Evolutionary conservation across 2,329 filamentous ascomycete genomes (phyloP).

Genomic region (Fusarium poae): DNA sequence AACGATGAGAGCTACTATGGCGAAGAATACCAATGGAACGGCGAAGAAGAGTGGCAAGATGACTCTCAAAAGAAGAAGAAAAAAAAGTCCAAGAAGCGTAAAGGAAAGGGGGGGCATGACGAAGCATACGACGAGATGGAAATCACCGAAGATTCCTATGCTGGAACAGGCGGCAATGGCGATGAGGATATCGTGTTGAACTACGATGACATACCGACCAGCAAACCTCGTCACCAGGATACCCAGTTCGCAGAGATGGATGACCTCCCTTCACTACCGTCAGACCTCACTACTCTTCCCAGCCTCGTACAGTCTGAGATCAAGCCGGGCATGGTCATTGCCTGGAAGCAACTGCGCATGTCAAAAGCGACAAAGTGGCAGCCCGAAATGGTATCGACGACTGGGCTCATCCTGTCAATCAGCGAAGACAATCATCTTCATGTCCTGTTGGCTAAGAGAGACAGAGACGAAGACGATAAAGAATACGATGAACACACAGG

Average conservation of each 20-base stretch:
- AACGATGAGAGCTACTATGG: conserved; percentile 50
- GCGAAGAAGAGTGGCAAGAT: conserved; percentile 52
- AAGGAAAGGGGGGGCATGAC: conserved; percentile 37
- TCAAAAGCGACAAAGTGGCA: conserved; percentile 74
- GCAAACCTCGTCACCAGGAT: conserved; percentile 51
- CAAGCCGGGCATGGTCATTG: conserved; percentile 72
- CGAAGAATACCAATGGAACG: conserved; percentile 48
- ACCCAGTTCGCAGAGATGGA: conserved; percentile 64
- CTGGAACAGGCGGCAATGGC: conserved; percentile 17
- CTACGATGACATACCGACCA: conserved; percentile 53
- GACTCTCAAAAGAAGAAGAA: conserved; percentile 53
- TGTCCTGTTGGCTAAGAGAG: conserved; percentile 76
- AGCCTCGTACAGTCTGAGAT: conserved; percentile 62
- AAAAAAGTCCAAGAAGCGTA: conserved; percentile 58
- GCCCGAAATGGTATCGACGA: conserved; percentile 73
- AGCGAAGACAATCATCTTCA: conserved; percentile 66
- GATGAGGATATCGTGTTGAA: conserved; percentile 56
- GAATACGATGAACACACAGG: conserved; percentile 76
- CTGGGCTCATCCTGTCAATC: conserved; percentile 73
- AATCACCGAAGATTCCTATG: conserved; percentile 7
- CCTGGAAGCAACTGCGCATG: conserved; percentile 75
- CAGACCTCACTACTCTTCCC: conserved; percentile 67
- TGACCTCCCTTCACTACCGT: conserved; percentile 74
- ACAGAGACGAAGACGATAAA: conserved; percentile 71
- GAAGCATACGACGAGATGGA: conserved; percentile 28